Percentiles rank a stretch among this genome's conserved stretches.
These are phyloP conservation scores for Ustilago xerochloae DNA, from an alignment of 1,284 basidiomycete genomes.

Conservation along the genomic window DNA sequence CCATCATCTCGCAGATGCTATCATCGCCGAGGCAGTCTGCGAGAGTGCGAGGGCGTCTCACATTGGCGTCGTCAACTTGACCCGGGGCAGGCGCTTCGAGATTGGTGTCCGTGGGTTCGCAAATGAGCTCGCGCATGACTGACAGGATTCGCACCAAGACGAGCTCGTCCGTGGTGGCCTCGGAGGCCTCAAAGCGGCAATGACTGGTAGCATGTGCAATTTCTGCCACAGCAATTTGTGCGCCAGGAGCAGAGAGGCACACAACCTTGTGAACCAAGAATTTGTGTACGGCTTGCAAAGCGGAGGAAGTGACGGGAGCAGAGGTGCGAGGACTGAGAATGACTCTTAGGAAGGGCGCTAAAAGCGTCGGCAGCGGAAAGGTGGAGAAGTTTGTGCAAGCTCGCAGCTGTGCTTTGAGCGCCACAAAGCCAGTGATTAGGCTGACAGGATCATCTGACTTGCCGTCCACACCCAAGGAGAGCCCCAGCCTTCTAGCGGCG, in stretches of 20 bases:
- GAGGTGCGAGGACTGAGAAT: slow-evolving; percentile 92
- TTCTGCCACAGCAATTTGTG: slow-evolving; percentile 77
- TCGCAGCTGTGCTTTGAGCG: slow-evolving; percentile 79
- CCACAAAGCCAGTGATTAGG: slow-evolving; percentile 88
- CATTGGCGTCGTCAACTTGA: background rate
- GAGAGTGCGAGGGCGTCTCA: slow-evolving; percentile 21
- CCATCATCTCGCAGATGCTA: slow-evolving; percentile 96
- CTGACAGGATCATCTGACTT: slow-evolving; percentile 48
- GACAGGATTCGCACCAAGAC: slow-evolving; percentile 91
- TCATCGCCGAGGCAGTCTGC: slow-evolving; percentile 75
- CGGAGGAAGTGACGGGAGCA: slow-evolving; percentile 90
- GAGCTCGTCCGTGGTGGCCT: slow-evolving; percentile 85
- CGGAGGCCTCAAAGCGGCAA: slow-evolving; percentile 97
- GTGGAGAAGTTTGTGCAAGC: slow-evolving; percentile 26
- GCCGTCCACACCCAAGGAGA: slow-evolving; percentile 27
- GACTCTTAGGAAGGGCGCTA: slow-evolving; percentile 81
- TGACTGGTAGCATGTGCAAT: slow-evolving; percentile 90
- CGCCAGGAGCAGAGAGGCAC: slow-evolving; percentile 68
- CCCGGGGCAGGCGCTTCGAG: background rate
- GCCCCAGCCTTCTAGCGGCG: slow-evolving; percentile 23
- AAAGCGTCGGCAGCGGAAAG: slow-evolving; percentile 54
- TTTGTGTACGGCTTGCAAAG: slow-evolving; percentile 85
- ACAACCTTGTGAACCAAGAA: slow-evolving; percentile 85
- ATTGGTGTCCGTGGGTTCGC: slow-evolving; percentile 71
- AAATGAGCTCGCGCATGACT: slow-evolving; percentile 83